A percentile compares a stretch with the other conserved stretches of the same genome.
Evolutionary conservation across 306 rosid species (phyloP).

Genomic region (Quercus bicolor): DNA sequence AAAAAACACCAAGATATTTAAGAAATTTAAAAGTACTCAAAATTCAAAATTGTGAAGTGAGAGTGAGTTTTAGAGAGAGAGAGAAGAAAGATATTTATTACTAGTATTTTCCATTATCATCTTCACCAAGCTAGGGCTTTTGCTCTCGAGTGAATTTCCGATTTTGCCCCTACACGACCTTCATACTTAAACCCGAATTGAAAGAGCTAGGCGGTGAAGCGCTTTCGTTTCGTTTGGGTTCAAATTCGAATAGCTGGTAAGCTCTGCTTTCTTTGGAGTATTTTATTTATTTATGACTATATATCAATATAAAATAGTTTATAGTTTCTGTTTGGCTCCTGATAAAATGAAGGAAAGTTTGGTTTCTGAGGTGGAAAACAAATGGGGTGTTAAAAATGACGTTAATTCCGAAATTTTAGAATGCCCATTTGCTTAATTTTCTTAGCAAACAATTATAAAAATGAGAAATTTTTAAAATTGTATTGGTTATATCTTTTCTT

Average conservation of each 20-base stretch:
- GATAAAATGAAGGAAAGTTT: constrained; percentile 8
- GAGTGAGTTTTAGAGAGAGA: neutral
- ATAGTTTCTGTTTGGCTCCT: neutral
- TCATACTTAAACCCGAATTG: neutral
- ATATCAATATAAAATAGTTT: neutral
- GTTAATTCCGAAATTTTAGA: neutral
- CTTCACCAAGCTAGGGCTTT: constrained; percentile 18
- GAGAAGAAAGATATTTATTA: constrained; percentile 10
- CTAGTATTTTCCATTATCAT: neutral
- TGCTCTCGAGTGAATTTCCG: constrained; percentile 10
- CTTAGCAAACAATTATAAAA: neutral
- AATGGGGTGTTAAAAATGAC: neutral
- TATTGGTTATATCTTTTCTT: neutral
- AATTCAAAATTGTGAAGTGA: constrained; percentile 1
- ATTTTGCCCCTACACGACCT: neutral
- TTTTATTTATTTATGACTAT: neutral
- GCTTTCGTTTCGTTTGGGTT: neutral
- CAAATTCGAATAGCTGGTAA: neutral
- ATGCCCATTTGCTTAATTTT: neutral
- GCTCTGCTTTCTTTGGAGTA: constrained; percentile 2
- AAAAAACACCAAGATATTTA: neutral
- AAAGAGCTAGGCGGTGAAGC: neutral
- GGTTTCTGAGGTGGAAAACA: neutral
- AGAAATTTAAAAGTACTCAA: neutral
- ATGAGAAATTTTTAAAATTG: neutral